These are phyloP conservation scores for Aspergillus fumigatus DNA, from an alignment of 2,329 filamentous ascomycete genomes.

Conservation along the genomic window DNA sequence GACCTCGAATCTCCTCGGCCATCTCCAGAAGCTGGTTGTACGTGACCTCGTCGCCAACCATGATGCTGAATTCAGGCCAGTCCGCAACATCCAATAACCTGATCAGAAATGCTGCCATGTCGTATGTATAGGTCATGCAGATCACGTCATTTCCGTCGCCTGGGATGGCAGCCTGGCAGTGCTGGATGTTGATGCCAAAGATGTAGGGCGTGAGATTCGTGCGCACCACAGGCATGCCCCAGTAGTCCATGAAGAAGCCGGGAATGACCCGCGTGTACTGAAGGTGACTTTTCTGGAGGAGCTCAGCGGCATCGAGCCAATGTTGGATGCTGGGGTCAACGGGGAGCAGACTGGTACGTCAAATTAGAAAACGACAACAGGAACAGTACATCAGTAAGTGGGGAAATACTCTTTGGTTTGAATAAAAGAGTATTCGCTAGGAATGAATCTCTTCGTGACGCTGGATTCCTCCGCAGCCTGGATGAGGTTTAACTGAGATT, in stretches of 20 bases:
- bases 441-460: conserved; percentile 39
- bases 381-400: background rate
- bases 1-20: conserved; percentile 41
- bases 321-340: conserved; percentile 29
- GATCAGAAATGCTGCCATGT: conserved; percentile 47
- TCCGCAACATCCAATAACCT: conserved; percentile 37
- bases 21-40: conserved; percentile 44
- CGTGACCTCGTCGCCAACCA: conserved; percentile 40
- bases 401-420: conserved; percentile 27
- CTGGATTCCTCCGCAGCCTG: conserved; percentile 39
- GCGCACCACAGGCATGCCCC: conserved; percentile 34
- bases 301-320: conserved; percentile 23
- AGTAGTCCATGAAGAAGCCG: conserved; percentile 48
- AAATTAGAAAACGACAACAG: background rate
- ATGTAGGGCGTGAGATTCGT: conserved; percentile 38
- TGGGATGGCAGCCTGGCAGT: conserved; percentile 46
- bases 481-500: conserved; percentile 42
- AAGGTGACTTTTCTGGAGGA: conserved; percentile 30
- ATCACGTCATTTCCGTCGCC: conserved; percentile 44
- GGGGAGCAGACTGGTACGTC: conserved; percentile 17
- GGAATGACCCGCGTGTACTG: conserved; percentile 38
- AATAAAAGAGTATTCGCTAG: conserved; percentile 41
- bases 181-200: conserved; percentile 43
- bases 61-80: conserved; percentile 41
- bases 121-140: conserved; percentile 47